These are phyloP conservation scores for Chytriomyces hyalinus DNA, from an alignment of 192 early-diverging fungal genomes.

Conservation along the genomic window DNA sequence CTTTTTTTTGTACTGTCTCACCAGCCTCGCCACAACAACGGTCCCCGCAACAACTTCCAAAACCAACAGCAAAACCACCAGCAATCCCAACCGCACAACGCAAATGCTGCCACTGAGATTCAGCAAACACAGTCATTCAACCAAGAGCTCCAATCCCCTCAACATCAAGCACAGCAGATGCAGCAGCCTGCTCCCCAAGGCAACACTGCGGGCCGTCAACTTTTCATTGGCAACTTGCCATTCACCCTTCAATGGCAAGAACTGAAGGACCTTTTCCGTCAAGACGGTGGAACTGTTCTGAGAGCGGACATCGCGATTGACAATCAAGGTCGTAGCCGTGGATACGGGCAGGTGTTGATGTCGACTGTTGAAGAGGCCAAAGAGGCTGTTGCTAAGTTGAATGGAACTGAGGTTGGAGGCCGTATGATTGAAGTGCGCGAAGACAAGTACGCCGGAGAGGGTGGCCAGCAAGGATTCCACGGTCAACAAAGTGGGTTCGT, in stretches of 20 bases:
- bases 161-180: neutral
- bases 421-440: conserved; percentile 53
- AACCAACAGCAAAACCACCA: conserved; percentile 16
- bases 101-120: neutral
- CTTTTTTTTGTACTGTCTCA: neutral
- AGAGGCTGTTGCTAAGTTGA: conserved; percentile 46
- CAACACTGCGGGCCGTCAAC: conserved; percentile 42
- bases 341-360: conserved; percentile 76
- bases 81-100: conserved; percentile 10
- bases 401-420: conserved; percentile 50
- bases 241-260: conserved; percentile 83
- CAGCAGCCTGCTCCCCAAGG: neutral
- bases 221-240: conserved; percentile 82
- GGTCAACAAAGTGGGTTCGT: conserved; percentile 27
- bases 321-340: conserved; percentile 69
- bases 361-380: conserved; percentile 54
- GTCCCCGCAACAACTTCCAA: conserved; percentile 25
- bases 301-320: conserved; percentile 72
- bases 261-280: conserved; percentile 78
- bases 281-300: conserved; percentile 66
- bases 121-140: conserved; percentile 12
- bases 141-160: neutral
- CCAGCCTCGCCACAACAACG: neutral
- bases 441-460: conserved; percentile 49
- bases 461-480: conserved; percentile 16